Percentiles rank a stretch among this genome's conserved stretches.
phyloP scores from a whole-genome alignment of 495 filamentous ascomycete genomes.

The Annulohypoxylon nitens region DNA sequence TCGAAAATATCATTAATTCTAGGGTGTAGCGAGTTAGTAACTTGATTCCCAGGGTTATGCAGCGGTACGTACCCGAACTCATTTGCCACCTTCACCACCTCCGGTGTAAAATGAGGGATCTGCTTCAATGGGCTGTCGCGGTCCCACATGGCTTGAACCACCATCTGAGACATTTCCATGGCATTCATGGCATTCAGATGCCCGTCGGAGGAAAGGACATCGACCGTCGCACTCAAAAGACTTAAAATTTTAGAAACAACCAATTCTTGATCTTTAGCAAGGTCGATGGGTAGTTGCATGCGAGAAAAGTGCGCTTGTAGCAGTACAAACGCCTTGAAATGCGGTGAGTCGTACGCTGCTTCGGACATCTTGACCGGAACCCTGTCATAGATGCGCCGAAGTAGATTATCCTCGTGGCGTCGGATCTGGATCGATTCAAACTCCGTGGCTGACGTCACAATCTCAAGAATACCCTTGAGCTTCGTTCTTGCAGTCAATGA shows the following conservation, averaged over 20 bases:
- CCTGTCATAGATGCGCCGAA: constrained; percentile 93
- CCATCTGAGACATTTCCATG: constrained; percentile 99
- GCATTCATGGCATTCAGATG: constrained; percentile 97
- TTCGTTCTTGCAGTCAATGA: constrained; percentile 89
- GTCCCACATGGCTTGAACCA: constrained; percentile 99
- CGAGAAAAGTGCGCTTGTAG: constrained; percentile 97
- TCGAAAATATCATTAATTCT: constrained; percentile 93
- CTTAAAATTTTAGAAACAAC: constrained; percentile 88
- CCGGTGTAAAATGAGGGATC: constrained; percentile 92
- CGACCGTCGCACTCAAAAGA: constrained; percentile 90
- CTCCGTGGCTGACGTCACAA: constrained; percentile 96
- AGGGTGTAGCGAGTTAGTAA: constrained; percentile 55
- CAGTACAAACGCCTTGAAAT: constrained; percentile 97
- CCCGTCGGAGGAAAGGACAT: constrained; percentile 95
- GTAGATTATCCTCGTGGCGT: constrained; percentile 88
- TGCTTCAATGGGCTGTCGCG: constrained; percentile 96
- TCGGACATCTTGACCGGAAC: constrained; percentile 94
- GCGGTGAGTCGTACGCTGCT: constrained; percentile 87
- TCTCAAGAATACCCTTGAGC: constrained; percentile 95
- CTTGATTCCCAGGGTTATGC: background rate
- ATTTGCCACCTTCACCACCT: constrained; percentile 85
- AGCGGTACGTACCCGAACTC: constrained; percentile 74
- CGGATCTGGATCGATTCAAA: constrained; percentile 96
- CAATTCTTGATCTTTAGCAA: constrained; percentile 96
- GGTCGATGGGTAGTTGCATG: constrained; percentile 94